Base-by-base conservation (phyloP, 306 rosid genomes). In the Gastrolobium villosum region DNA sequence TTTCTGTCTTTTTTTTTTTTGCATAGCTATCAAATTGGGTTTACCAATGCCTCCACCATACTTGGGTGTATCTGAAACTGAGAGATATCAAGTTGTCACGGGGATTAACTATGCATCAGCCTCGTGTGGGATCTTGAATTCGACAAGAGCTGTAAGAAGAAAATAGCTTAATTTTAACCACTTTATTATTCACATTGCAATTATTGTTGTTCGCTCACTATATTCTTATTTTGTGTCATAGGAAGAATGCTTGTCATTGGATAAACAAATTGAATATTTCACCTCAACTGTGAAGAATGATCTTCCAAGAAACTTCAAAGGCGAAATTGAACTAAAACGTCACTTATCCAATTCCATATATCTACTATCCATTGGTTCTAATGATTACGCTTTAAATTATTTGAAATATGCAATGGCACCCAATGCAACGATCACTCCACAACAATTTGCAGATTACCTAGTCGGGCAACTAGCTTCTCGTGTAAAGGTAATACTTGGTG, bases 231-330 rank as follows among this genome's bases (percentile, higher is more conserved):
- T 59, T 78, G 14, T 70, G 31, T 26, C 4, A 8, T 32, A 79
- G 83, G 83, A 78, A 14, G 73, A 31, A 4, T 79, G 78, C 7
- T 63, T 72, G 50, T 80, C 84, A 53, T 34, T 80, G 43, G 67
- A 43, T 2, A 64, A 80, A 80, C 84, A 80, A 72, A 32, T 64
- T 43, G 74, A 80, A 34, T 64, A 80, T 39, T 80, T 80, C 43
- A 43, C 52, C 0, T 80, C 79, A 72, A 80, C 79, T 20, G 79
- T 72, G 61, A 13, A 8, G 10, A 79, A 79, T 1, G 83, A 79
- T 72, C 83, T 79, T 63, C 68, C 79, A 53, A 43, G 32, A 80
- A 65, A 3, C 4, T 26, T 79, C 1, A 20, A 2, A 0, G 61
- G 15, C 28, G 13, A 49, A 32, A 40, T 11, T 7, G 40, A 49